Percentiles rank a stretch among this genome's conserved stretches.
Evolutionary conservation across 352 stramenopile genomes (phyloP).

Genomic region (Globisporangium nodosum): DNA sequence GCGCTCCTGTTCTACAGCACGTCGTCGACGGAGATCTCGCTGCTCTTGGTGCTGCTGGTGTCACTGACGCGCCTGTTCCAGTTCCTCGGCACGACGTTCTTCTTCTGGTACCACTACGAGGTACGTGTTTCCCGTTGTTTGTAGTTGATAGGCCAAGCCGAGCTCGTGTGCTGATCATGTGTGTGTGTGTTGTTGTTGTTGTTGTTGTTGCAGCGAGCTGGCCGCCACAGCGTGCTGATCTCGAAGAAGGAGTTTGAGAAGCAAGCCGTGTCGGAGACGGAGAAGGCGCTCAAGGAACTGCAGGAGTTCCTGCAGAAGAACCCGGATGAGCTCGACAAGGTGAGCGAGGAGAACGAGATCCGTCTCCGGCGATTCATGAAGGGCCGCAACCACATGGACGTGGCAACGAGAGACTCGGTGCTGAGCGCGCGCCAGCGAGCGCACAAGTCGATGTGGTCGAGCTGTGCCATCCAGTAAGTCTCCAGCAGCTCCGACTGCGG

Average conservation of each 20-base stretch:
- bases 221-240: constrained; percentile 64
- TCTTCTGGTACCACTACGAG: constrained; percentile 86
- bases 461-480: constrained; percentile 43
- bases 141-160: background rate
- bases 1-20: constrained; percentile 79
- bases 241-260: constrained; percentile 67
- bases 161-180: background rate
- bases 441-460: constrained; percentile 30
- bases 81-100: constrained; percentile 57
- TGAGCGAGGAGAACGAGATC: constrained; percentile 79
- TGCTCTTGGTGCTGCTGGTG: constrained; percentile 64
- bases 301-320: constrained; percentile 63
- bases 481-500: constrained; percentile 1
- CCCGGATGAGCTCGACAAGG: constrained; percentile 66
- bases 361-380: constrained; percentile 73
- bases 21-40: constrained; percentile 68
- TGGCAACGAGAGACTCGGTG: constrained; percentile 39
- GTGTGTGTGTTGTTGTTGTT: background rate
- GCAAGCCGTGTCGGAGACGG: constrained; percentile 62
- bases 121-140: constrained; percentile 10
- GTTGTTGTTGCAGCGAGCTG: constrained; percentile 12
- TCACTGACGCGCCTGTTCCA: constrained; percentile 69
- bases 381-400: constrained; percentile 70
- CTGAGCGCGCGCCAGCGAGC: constrained; percentile 21
- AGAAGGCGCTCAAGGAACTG: constrained; percentile 65